Evolutionary conservation across 1,284 basidiomycete genomes (phyloP), one percentile per base, ranked within the genome.

Genomic region (Fomitopsis palustris): DNA sequence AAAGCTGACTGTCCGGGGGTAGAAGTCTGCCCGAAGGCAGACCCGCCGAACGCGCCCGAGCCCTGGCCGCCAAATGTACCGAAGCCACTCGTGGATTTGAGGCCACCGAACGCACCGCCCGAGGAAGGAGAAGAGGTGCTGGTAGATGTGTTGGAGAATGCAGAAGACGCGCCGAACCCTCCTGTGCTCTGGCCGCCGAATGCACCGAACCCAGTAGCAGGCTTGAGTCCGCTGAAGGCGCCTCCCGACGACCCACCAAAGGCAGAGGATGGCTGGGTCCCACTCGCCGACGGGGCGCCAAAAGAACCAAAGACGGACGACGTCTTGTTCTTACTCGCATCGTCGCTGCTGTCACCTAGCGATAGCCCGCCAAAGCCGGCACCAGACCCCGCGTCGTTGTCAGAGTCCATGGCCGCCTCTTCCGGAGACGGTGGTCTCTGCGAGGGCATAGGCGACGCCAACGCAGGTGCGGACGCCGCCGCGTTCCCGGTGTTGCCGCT

Each of bases 31-130:
- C 64, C 63, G 43, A 65, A 69, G 21, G 64, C 54, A 21, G 71
- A 53, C 55, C 69, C 68, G 4, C 73, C 74, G 41, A 75, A 73
- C 6, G 60, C 56, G 43, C 73, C 72, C 43, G 55, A 31, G 4
- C 33, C 19, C 19, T 51, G 67, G 43, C 63, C 65, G 3, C 63
- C 63, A 39, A 78, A 78, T 1, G 74, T 74, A 23, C 76, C 79
- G 57, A 79, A 79, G 1, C 76, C 78, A 7, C 67, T 70, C 0
- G 74, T 72, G 7, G 77, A 76, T 57, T 76, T 78, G 41, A 80
- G 65, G 9, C 58, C 62, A 19, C 66, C 35, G 17, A 43, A 49
- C 12, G 43, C 55, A 16, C 31, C 55, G 12, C 25, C 56, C 9
- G 37, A 42, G 14, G 47, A 10, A 5, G 37, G 39, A 16, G 51